A percentile compares a stretch with the other conserved stretches of the same genome.
These are phyloP conservation scores for Diatrype stigma DNA, from an alignment of 2,329 filamentous ascomycete genomes.

Conservation along the genomic window DNA sequence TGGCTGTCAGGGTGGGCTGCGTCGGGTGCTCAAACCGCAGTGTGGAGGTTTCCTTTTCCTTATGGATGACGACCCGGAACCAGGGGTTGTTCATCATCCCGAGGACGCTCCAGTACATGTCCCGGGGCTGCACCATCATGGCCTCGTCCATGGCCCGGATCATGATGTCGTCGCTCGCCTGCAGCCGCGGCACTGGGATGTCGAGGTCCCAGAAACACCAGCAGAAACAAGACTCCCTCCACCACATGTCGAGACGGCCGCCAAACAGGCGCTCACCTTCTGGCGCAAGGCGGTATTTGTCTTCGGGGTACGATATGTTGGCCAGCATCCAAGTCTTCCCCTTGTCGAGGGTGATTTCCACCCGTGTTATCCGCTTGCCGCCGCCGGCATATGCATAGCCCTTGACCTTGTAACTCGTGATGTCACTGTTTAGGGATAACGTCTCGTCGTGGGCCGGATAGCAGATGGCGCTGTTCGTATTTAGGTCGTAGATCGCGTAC, in stretches of 20 bases:
- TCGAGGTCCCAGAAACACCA: conserved; percentile 90
- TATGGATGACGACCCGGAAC: conserved; percentile 76
- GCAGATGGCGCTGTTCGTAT: conserved; percentile 77
- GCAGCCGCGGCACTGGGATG: conserved; percentile 59
- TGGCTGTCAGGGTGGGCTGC: conserved; percentile 69
- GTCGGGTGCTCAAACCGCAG: conserved; percentile 86
- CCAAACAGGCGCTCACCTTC: conserved; percentile 65
- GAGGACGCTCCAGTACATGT: conserved; percentile 94
- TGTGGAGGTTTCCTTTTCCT: conserved; percentile 59
- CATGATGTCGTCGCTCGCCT: conserved; percentile 65
- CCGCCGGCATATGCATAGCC: conserved; percentile 90
- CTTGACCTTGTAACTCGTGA: conserved; percentile 57
- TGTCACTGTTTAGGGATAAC: conserved; percentile 44
- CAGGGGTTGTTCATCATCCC: conserved; percentile 99
- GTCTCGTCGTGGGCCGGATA: conserved; percentile 76
- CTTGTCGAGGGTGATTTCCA: conserved; percentile 80
- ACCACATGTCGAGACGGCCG: conserved; percentile 73
- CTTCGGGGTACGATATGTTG: conserved; percentile 77
- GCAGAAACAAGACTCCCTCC: conserved; percentile 78
- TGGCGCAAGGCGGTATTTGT: conserved; percentile 65
- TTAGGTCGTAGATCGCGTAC: conserved; percentile 91
- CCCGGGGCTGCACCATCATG: conserved; percentile 79
- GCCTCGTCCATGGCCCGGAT: conserved; percentile 87
- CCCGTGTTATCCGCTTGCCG: conserved; percentile 75
- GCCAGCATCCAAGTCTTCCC: conserved; percentile 77